Conservation (phyloP, 352 stramenopile genomes). For the Phytophthora ohioensis region DNA sequence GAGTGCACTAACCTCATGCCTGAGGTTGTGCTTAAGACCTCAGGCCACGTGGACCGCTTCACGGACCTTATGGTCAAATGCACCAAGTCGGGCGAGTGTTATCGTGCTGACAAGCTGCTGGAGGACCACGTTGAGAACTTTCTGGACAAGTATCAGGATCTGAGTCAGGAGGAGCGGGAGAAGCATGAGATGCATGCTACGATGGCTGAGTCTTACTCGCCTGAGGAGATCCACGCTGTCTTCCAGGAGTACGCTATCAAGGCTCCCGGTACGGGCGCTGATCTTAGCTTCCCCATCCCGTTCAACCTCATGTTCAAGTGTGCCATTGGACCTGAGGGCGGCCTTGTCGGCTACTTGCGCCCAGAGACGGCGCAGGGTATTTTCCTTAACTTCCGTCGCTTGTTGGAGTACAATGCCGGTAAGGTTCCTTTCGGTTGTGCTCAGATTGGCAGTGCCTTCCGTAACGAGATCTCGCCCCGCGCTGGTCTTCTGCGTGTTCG, state of each 20-base stretch:
- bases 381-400: constrained; percentile 99
- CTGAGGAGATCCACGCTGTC: constrained; percentile 96
- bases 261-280: constrained; percentile 89
- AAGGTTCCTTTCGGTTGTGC: constrained; percentile 90
- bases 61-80: constrained; percentile 99
- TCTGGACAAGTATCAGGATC: constrained; percentile 90
- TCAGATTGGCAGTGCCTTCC: constrained; percentile 91
- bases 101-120: constrained; percentile 99
- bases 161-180: constrained; percentile 87
- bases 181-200: constrained; percentile 94
- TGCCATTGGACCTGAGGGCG: constrained; percentile 98
- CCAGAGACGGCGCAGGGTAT: constrained; percentile 99
- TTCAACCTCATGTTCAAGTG: constrained; percentile 99
- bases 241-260: constrained; percentile 96
- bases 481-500: constrained; percentile 97
- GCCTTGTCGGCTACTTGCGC: constrained; percentile 96
- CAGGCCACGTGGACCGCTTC: constrained; percentile 99
- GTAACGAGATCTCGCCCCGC: constrained; percentile 98
- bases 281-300: constrained; percentile 96
- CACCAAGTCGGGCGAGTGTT: constrained; percentile 97
- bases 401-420: constrained; percentile 98
- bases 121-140: constrained; percentile 99
- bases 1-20: constrained; percentile 99
- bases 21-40: constrained; percentile 98
- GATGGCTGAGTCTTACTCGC: constrained; percentile 98